Conservation (phyloP, 2,329 filamentous ascomycete species). For the Exophiala sideris region DNA sequence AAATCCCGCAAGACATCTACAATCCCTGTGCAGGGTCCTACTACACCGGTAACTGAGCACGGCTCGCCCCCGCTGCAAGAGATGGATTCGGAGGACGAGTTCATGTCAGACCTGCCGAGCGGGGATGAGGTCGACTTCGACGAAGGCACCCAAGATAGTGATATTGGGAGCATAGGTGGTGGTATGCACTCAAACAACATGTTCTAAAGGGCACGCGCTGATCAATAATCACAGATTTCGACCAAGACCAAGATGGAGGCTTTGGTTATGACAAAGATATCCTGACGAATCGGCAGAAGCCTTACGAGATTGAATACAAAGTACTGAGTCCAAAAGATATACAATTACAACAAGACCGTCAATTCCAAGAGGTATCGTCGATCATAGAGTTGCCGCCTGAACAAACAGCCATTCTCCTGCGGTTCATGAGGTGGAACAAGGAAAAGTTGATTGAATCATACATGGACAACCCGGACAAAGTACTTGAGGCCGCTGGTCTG, state of each 20-base stretch:
- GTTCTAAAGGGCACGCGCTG: conserved; percentile 2
- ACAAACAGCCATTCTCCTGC: conserved; percentile 82
- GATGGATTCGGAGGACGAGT: conserved; percentile 96
- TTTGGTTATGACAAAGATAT: conserved; percentile 69
- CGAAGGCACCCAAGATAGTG: conserved; percentile 66
- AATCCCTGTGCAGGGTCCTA: conserved; percentile 30
- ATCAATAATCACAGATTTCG: conserved; percentile 49
- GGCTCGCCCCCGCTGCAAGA: conserved; percentile 43
- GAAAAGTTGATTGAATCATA: conserved; percentile 92
- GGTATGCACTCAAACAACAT: conserved; percentile 16
- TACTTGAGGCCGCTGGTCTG: conserved; percentile 80
- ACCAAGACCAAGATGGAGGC: conserved; percentile 56
- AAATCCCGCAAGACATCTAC: conserved; percentile 35
- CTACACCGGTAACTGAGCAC: conserved; percentile 50
- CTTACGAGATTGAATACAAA: conserved; percentile 81
- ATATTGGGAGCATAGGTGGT: conserved; percentile 46
- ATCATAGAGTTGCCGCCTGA: conserved; percentile 87
- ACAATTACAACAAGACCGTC: conserved; percentile 75
- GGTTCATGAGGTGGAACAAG: conserved; percentile 92
- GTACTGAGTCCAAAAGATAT: conserved; percentile 79
- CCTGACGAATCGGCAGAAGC: conserved; percentile 65
- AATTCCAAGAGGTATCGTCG: conserved; percentile 85
- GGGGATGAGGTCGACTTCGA: conserved; percentile 67
- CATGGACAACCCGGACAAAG: conserved; percentile 80
- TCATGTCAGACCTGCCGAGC: conserved; percentile 79